Percentiles rank a stretch among this genome's conserved stretches.
These are phyloP conservation scores for Coemansia sp. DNA, from an alignment of 192 early-diverging fungal species.

Conservation along the genomic window DNA sequence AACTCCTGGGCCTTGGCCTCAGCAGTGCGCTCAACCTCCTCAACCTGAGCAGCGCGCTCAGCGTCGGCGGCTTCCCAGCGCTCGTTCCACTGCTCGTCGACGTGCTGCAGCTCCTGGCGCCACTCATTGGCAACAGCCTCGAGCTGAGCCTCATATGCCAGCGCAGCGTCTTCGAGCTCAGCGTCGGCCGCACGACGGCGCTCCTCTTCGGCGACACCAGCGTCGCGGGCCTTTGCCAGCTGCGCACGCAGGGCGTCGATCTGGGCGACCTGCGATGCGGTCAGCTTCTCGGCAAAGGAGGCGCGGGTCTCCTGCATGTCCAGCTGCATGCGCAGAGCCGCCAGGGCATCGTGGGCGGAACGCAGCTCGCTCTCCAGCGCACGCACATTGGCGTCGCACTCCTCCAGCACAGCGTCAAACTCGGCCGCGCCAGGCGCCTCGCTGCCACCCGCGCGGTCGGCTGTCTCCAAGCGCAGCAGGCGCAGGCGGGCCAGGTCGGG, in stretches of 20 bases:
- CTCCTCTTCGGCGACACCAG: constrained; percentile 50
- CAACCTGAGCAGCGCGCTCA: not conserved
- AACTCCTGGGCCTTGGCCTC: not conserved
- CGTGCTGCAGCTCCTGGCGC: constrained; percentile 36
- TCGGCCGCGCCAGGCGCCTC: constrained; percentile 50
- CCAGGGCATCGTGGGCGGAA: constrained; percentile 59
- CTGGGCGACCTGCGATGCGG: constrained; percentile 51
- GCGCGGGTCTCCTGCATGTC: constrained; percentile 61
- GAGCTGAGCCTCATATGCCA: constrained; percentile 35
- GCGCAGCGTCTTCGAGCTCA: constrained; percentile 57
- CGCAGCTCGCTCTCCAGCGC: constrained; percentile 61
- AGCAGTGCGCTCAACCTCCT: not conserved
- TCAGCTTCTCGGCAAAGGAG: constrained; percentile 45
- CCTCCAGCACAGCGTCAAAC: constrained; percentile 70
- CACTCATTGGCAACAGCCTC: constrained; percentile 27
- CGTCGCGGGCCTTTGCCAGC: constrained; percentile 45
- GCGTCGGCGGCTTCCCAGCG: constrained; percentile 37
- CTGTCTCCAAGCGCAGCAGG: constrained; percentile 1
- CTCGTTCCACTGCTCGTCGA: constrained; percentile 48
- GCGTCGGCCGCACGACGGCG: constrained; percentile 48
- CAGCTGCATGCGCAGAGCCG: constrained; percentile 56
- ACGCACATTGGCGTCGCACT: constrained; percentile 67
- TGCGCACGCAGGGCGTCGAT: constrained; percentile 49
- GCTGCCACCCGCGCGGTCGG: not conserved
- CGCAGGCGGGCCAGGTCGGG: constrained; percentile 31